Percentiles rank a stretch among this genome's conserved stretches.
Evolutionary conservation across 2,329 filamentous ascomycete species (phyloP).

Genomic region (Elsinoe ampelina): DNA sequence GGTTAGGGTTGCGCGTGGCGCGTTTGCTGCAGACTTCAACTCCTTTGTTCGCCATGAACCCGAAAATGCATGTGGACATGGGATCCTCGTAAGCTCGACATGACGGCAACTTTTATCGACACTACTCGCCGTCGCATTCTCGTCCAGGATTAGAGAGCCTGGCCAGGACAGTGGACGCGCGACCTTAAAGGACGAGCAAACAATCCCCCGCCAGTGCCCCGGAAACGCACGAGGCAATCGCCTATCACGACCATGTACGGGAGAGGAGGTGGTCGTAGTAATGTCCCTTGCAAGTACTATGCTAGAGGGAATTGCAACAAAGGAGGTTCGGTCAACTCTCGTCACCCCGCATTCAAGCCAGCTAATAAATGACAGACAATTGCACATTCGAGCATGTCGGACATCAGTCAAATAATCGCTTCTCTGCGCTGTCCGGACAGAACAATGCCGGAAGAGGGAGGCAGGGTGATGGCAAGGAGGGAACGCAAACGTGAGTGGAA

Average conservation of each 20-base stretch:
- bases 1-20: too few species aligned
- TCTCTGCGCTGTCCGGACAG: slow-evolving; percentile 40
- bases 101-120: not conserved
- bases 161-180: not conserved
- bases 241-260: slow-evolving; percentile 10
- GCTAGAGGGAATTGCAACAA: slow-evolving; percentile 56
- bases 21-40: too few species aligned
- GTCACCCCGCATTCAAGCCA: slow-evolving; percentile 37
- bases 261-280: slow-evolving; percentile 4
- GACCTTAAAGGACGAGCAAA: not conserved
- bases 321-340: slow-evolving; percentile 42
- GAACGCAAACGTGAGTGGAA: slow-evolving; percentile 12
- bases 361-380: slow-evolving; percentile 34
- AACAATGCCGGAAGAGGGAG: slow-evolving; percentile 21
- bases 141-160: not conserved
- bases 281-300: slow-evolving; percentile 52
- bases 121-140: not conserved
- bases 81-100: not conserved
- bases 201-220: not conserved
- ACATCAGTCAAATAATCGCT: slow-evolving; percentile 44
- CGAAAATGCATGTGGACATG: too few species aligned
- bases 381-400: slow-evolving; percentile 54
- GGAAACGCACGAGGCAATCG: not conserved
- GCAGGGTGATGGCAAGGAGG: slow-evolving; percentile 1
- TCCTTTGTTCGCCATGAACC: too few species aligned